A percentile compares a stretch with the other conserved stretches of the same genome.
These are phyloP conservation scores for Starmerella davenportii DNA, from an alignment of 805 yeast species.

Conservation along the genomic window DNA sequence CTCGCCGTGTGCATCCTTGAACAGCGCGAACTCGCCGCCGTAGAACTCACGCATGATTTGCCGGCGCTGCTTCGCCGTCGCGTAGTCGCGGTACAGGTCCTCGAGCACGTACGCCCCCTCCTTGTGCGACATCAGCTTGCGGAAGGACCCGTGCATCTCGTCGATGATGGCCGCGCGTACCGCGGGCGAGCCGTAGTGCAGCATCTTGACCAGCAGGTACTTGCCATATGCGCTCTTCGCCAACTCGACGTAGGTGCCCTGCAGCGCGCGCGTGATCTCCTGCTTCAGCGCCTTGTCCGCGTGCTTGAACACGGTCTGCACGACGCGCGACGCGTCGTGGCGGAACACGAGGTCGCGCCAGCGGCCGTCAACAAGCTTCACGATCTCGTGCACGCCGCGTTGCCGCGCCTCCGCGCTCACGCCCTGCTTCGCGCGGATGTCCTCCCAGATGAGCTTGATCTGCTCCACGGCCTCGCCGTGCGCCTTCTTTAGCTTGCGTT, in stretches of 20 bases:
- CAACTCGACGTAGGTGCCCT: slow-evolving; percentile 58
- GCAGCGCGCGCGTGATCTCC: slow-evolving; percentile 44
- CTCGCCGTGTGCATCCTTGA: slow-evolving; percentile 54
- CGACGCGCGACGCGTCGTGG: slow-evolving; percentile 92
- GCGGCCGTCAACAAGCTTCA: slow-evolving; percentile 61
- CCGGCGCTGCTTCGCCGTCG: slow-evolving; percentile 64
- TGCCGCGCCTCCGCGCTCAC: slow-evolving; percentile 53
- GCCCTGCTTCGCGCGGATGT: slow-evolving; percentile 61
- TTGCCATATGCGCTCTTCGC: slow-evolving; percentile 92
- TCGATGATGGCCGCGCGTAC: slow-evolving; percentile 57
- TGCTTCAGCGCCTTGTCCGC: slow-evolving; percentile 65
- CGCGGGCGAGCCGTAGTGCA: slow-evolving; percentile 80
- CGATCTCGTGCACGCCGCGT: slow-evolving; percentile 62
- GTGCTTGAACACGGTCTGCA: slow-evolving; percentile 81
- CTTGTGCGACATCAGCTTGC: slow-evolving; percentile 87
- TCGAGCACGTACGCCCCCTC: slow-evolving; percentile 98
- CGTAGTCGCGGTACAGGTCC: slow-evolving; percentile 71
- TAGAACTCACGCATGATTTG: slow-evolving; percentile 92
- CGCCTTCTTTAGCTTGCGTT: slow-evolving; percentile 72
- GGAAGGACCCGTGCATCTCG: slow-evolving; percentile 76
- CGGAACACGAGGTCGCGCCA: slow-evolving; percentile 66
- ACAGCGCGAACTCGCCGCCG: slow-evolving; percentile 89
- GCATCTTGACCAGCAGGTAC: slow-evolving; percentile 66
- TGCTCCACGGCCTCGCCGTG: slow-evolving; percentile 73
- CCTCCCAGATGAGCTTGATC: slow-evolving; percentile 82